Base-by-base conservation (phyloP, 2,329 filamentous ascomycete species). In the Ceratocystis eucalypticola region DNA sequence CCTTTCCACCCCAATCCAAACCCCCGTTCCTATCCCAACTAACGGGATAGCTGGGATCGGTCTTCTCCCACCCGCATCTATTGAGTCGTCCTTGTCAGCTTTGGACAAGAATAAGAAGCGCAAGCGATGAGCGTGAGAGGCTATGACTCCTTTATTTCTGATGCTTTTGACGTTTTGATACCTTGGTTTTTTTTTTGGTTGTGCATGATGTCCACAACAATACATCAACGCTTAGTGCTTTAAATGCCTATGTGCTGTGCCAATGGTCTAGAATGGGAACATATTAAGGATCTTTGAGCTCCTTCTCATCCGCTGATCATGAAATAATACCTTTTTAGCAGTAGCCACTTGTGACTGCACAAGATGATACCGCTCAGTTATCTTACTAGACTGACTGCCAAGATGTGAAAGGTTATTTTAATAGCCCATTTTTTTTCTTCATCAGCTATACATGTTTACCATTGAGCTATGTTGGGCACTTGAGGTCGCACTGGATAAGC, bases 81-180 rank as follows among this genome's bases (percentile, higher is more conserved):
- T 80, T 46, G 74, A 77, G 22, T 73, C 74, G 25, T 28, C 70
- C 17, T 45, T 68, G 71, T 46, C 70, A 72, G 70, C 73, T n/a
- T 68, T 71, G 15, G 82, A 84, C 71, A 85, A 85, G 74, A 79
- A 76, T 71, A 85, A 84, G 77, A 85, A 85, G 76, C 80, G 83
- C 68, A 85, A 85, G 77, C 77, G 83, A 76, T 85, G 78, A 61
- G 37, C 7, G 17, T 20, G 17, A 28, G 2, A 44, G 25, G 17
- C 30, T 7, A 50, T 17, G n/a, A n/a, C 62, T 41, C n/a, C 12
- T 25, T 50, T 61, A 37, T 37, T 37, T 59, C 20, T 28, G 44
- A 41, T n/a, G 20, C 20, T 33, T 46, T 25, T 33, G 53, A 8
- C 53, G 30, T 55, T 55, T 63, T 63, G 44, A 20, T 48, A 68